Evolutionary conservation across 257 asterid species (phyloP).

Genomic region (Paulownia fortunei): DNA sequence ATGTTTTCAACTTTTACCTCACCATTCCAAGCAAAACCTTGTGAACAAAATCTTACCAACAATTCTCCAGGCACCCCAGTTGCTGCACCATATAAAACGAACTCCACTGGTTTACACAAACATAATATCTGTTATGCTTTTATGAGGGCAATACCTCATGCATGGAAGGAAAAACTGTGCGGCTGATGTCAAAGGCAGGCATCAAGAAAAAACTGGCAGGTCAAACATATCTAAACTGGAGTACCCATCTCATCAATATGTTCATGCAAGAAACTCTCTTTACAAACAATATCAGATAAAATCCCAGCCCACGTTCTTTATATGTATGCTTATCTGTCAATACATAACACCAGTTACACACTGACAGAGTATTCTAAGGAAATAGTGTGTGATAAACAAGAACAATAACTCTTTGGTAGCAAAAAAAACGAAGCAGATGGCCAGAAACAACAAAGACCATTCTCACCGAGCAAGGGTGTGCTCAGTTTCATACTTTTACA

Average conservation of each 20-base stretch:
- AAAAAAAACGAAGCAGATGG: too few species aligned
- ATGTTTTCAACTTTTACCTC: conserved; percentile 7
- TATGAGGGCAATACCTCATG: neutral
- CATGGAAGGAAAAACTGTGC: neutral
- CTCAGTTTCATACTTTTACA: neutral
- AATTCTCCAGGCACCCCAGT: neutral
- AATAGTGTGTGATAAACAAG: neutral
- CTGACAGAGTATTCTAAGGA: neutral
- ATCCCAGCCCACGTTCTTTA: neutral
- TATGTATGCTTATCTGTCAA: neutral
- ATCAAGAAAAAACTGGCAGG: neutral
- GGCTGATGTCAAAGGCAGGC: neutral
- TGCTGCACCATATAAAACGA: neutral
- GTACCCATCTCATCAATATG: neutral
- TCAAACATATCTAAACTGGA: neutral
- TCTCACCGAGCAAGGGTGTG: neutral
- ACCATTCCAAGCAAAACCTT: neutral
- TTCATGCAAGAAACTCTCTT: neutral
- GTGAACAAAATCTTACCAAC: neutral
- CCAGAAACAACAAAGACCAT: neutral
- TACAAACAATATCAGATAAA: neutral
- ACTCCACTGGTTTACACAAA: neutral
- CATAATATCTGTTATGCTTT: neutral
- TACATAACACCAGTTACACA: neutral
- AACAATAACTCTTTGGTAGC: neutral